Evolutionary conservation across 768 basidiomycete species (phyloP), one percentile per base, ranked within the genome.

Genomic region (Kwoniella mangroviensis): DNA sequence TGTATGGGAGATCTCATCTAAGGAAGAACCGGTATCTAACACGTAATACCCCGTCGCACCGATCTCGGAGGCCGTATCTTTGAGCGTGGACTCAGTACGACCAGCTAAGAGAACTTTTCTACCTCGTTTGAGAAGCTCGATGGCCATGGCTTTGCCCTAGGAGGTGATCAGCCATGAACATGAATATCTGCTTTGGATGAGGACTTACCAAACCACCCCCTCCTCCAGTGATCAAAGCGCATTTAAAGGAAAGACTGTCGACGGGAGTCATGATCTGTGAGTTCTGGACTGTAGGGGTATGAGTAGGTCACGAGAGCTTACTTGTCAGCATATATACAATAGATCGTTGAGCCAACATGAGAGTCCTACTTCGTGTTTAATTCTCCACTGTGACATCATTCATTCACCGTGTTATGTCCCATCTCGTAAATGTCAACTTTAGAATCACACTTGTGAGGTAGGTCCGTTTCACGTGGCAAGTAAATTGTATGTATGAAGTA

Each of bases 81-180:
- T 45, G 15, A 77, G 67, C n/a, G 45, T 72, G n/a, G 55, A 41
- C 40, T 77, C 73, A 1, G 73, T 57, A 26, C 75, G 64, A 19
- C 75, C 75, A 12, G 70, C 73, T 1, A 77, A 28, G 4, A 74
- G 42, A 4, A 77, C 73, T 52, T 75, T 74, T 52, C 74, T 77
- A 26, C 75, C 75, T 24, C 69, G 69, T 17, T 56, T 52, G 53
- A 74, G 62, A 2, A 77, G 56, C 24, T 74, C 71, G n/a, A 63
- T 61, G 43, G 75, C 75, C 70, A 77, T 74, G 0, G 75, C 75
- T 69, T 74, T 74, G 51, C 75, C 75, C 75, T 77, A 40, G 13
- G 34, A 41, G 17, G 13, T 21, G 24, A 54, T 28, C 22, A 49
- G 26, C 34, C 15, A 26, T 51, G 45, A 22, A n/a, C 10, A 53